Evolutionary conservation across 352 stramenopile genomes (phyloP).

Genomic region (Phytophthora sp.): DNA sequence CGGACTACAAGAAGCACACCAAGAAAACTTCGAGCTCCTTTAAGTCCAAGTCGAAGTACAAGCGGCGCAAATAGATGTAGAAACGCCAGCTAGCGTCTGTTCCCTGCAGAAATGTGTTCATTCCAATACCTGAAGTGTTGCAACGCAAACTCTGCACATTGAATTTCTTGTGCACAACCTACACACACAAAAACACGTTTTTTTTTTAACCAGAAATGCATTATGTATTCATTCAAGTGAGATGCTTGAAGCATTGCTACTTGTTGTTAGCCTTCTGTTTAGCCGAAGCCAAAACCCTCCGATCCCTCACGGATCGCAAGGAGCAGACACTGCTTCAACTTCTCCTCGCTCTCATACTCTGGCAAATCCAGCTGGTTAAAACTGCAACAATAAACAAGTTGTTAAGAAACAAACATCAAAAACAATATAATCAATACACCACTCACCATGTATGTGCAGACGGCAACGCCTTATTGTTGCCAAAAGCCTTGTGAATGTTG

Average conservation of each 20-base stretch:
- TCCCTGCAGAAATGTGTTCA: slow-evolving; percentile 30
- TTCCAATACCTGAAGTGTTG: slow-evolving; percentile 3
- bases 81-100: slow-evolving; percentile 18
- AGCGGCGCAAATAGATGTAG: slow-evolving; percentile 73
- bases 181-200: not conserved
- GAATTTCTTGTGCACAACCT: not conserved
- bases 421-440: slow-evolving; percentile 4
- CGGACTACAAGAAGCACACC: slow-evolving; percentile 88
- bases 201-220: no score
- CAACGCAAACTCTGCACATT: no score
- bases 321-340: slow-evolving; percentile 96
- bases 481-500: slow-evolving; percentile 98
- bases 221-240: slow-evolving; percentile 20
- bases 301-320: slow-evolving; percentile 98
- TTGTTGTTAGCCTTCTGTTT: slow-evolving; percentile 31
- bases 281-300: slow-evolving; percentile 98
- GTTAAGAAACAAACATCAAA: slow-evolving; percentile 25
- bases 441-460: slow-evolving; percentile 97
- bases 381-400: slow-evolving; percentile 46
- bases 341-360: slow-evolving; percentile 97
- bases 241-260: slow-evolving; percentile 16
- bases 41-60: slow-evolving; percentile 92
- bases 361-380: slow-evolving; percentile 99
- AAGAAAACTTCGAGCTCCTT: slow-evolving; percentile 89
- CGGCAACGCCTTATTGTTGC: slow-evolving; percentile 83